Base-by-base conservation (phyloP, 108 stramenopile genomes). In the Seminavis robusta region DNA sequence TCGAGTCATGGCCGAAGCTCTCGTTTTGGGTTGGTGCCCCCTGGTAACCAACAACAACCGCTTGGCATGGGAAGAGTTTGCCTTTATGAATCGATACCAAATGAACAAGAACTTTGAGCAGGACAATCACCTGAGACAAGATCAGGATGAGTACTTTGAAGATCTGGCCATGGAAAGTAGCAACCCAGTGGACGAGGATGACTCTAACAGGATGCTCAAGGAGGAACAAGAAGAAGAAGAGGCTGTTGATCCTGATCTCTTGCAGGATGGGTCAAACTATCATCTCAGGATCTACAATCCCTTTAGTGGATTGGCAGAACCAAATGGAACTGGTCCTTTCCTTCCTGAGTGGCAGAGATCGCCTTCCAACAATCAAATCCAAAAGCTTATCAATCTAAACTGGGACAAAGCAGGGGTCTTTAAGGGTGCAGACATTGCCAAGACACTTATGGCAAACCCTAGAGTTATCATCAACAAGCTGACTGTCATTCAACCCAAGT, bases 11-110 rank as follows among this genome's bases (percentile, higher is more conserved):
- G n/a, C n/a, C n/a, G n/a, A n/a, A n/a, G n/a, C n/a, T n/a, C n/a
- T n/a, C n/a, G n/a, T n/a, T n/a, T n/a, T n/a, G n/a, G n/a, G n/a
- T n/a, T n/a, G n/a, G n/a, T n/a, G n/a, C n/a, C 59, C 59, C 3
- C 47, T 61, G 5, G 31, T 61, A 2, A 50, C 47, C 29, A 48
- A 61, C 8, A 48, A 29, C 6, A 32, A 50, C 20, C 59, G 59
- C 4, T 3, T 20, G 26, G 32, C 4, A 33, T 61, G 59, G 59
- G 59, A 61, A 61, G 34, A 48, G 38, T 61, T 50, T 41, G 47
- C 59, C 28, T 23, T 40, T 5, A 10, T 5, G 13, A 39, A 38
- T 8, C 4, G 59, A 10, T 33, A 19, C 16, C 59, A 61, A 4
- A 51, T 51, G 4, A 32, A 61, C 23, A 48, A 40, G 16, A 26